Evolutionary conservation across 2,329 filamentous ascomycete species (phyloP).

Genomic region (Graphiopsis chlorocephala): DNA sequence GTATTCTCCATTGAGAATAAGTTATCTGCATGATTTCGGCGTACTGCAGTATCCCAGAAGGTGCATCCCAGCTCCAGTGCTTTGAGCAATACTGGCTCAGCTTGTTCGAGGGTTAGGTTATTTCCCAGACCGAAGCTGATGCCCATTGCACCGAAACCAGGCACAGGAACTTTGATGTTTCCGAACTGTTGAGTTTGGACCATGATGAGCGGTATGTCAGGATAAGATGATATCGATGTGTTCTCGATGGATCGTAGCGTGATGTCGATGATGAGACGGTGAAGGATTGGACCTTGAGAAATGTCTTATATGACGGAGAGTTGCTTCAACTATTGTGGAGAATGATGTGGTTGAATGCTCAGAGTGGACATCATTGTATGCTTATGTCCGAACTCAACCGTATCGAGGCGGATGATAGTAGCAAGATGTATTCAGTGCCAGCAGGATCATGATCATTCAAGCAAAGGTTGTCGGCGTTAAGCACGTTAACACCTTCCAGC

Average conservation of each 20-base stretch:
- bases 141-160: conserved; percentile 53
- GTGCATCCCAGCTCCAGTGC: conserved; percentile 38
- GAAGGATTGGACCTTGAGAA: not conserved
- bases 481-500: not conserved
- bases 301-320: not conserved
- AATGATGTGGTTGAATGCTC: not conserved
- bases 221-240: not conserved
- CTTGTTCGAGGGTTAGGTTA: conserved; percentile 44
- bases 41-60: conserved; percentile 30
- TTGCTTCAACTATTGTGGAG: not conserved
- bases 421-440: not conserved
- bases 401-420: not conserved
- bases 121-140: conserved; percentile 45
- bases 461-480: not conserved
- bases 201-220: not conserved
- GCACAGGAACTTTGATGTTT: conserved; percentile 23
- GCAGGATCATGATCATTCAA: not conserved
- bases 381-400: not conserved
- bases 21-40: not conserved
- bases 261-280: not conserved
- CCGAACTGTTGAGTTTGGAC: conserved; percentile 6
- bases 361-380: not conserved
- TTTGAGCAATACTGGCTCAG: conserved; percentile 50
- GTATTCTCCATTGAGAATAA: not conserved
- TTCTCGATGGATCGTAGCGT: not conserved